Evolutionary conservation across 306 rosid species (phyloP), one percentile per base, ranked within the genome.

Genomic region (Fagus sylvatica): DNA sequence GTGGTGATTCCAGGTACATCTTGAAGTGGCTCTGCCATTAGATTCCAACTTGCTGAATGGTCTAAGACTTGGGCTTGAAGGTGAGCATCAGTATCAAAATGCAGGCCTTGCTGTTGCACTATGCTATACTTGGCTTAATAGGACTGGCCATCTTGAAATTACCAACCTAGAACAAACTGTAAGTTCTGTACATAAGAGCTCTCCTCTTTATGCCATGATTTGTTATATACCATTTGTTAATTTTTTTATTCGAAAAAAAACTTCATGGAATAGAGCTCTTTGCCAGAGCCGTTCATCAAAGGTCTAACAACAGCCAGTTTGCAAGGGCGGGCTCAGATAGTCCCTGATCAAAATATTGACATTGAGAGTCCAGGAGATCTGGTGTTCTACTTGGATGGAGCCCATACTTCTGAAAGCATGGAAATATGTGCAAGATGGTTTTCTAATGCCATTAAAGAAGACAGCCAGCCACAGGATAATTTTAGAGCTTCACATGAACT

Each of bases 371-470:
- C 87, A 40, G 87, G 87, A 77, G 89, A 88, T 70, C 91, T 92
- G 56, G 84, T 87, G 53, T 95, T 95, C 87, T 92, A 84, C 85
- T 73, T 95, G 85, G 98, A 95, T 75, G 98, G 98, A 74, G 98
- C 98, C 64, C 98, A 95, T 86, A 95, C 96, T 80, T 97, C 98
- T 19, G 97, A 95, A 89, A 95, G 98, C 83, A 77, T 95, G 92
- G 97, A 91, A 85, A 82, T 85, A 54, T 91, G 98, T 80, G 97
- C 91, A 17, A 88, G 77, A 76, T 95, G 98, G 98, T 95, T 95
- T 86, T 90, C 93, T 71, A 75, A 72, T 84, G 87, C 93, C 39
- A 71, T 87, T 81, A 83, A 81, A 79, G 88, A 88, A 62, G 86
- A 87, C 39, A 78, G 76, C 75, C 87, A 70, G 79, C 82, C 82